Evolutionary conservation across 2,329 filamentous ascomycete species (phyloP).

Genomic region (Trichoderma sp.): DNA sequence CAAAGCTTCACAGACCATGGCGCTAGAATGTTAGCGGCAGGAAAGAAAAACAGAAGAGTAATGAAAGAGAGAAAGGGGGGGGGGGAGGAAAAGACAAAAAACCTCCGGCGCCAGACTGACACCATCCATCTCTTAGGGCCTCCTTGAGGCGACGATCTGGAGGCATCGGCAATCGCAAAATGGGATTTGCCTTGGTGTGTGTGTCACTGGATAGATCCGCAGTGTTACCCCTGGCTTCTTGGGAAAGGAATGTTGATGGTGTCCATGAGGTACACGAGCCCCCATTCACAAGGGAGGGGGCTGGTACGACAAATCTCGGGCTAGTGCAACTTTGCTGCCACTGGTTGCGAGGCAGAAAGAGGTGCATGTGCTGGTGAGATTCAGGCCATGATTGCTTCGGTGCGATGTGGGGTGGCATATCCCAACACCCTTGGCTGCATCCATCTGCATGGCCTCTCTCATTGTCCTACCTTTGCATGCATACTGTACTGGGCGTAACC

Average conservation of each 20-base stretch:
- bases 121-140: not conserved
- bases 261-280: slow-evolving; percentile 6
- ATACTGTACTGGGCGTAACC: not conserved
- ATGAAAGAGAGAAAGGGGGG: not conserved
- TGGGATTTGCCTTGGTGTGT: slow-evolving; percentile 10
- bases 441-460: not conserved
- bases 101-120: not conserved
- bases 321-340: slow-evolving; percentile 16
- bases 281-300: not conserved
- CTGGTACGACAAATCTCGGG: not conserved
- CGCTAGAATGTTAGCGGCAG: not conserved
- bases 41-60: not conserved
- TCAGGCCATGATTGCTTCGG: slow-evolving; percentile 1
- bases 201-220: slow-evolving; percentile 17
- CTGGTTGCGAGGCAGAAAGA: not conserved
- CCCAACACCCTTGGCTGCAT: slow-evolving; percentile 17
- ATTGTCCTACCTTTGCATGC: not conserved
- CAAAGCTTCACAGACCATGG: not conserved
- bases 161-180: slow-evolving; percentile 14
- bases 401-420: slow-evolving; percentile 15
- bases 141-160: slow-evolving; percentile 7
- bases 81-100: not conserved
- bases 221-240: slow-evolving; percentile 19
- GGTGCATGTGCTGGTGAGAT: slow-evolving; percentile 6
- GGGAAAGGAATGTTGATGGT: not conserved